Evolutionary conservation across 2,329 filamentous ascomycete genomes (phyloP), one percentile per base, ranked within the genome.

Genomic region (Diaporthe capsici): DNA sequence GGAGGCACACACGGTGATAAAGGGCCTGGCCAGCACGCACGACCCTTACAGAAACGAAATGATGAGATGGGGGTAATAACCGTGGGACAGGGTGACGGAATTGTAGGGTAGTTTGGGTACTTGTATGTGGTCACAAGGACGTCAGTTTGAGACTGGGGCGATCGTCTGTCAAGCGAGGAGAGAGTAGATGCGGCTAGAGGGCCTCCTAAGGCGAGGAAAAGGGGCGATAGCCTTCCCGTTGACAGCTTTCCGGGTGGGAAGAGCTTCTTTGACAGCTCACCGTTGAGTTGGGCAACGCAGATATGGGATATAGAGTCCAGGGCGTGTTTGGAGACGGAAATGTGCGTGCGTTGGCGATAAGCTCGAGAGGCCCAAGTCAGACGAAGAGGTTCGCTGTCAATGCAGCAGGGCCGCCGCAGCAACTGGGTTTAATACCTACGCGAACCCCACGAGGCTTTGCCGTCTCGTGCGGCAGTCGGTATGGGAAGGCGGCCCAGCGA

Each of bases 91-190:
- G 9, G 34, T 39, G 65, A 55, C 31, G 65, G 8, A 28, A 70
- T 6, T 20, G n/a, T 39, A 28, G 13, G 47, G 65, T 37, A 4
- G 34, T 70, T 39, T 31, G 31, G 51, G 70, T 44, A 31, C 31
- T 31, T 31, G 31, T 31, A 65, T 37, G 71, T 72, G 73, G 67
- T 65, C 73, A 65, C 47, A 51, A 60, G 58, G 57, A 75, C 73
- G 73, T 72, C 73, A 75, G 49, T 44, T 61, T 68, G 53, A 60
- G 53, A 28, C 65, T 5, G 13, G 49, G 65, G 49, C 34, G 49
- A 55, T 53, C 47, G 28, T 22, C 31, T 55, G 47, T 68, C 65
- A 68, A 55, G 34, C 65, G 47, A 68, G 47, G 47, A 39, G 12
- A 28, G 31, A 25, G 12, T 2, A 53, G 47, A 53, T 53, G 28